A percentile compares a stretch with the other conserved stretches of the same genome.
Conservation (phyloP, 495 filamentous ascomycete species). For the Daldinia decipiens region DNA sequence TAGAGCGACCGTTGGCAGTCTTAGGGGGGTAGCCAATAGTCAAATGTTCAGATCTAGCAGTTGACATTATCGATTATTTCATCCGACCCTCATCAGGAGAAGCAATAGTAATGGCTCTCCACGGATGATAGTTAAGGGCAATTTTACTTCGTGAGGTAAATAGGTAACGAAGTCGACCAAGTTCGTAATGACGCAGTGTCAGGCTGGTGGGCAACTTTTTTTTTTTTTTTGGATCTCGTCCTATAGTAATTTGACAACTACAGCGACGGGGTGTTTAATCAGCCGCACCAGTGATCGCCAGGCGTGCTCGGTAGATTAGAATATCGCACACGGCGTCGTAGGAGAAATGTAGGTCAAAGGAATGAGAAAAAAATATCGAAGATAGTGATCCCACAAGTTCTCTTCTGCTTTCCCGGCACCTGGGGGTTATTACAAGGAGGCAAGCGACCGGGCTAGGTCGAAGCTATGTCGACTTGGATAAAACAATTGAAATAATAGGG, state of each 20-base stretch:
- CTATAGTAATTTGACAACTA: constrained; percentile 35
- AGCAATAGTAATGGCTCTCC: constrained; percentile 45
- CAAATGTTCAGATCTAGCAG: constrained; percentile 83
- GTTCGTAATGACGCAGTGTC: constrained; percentile 38
- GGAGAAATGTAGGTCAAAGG: constrained; percentile 33
- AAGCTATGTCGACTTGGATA: constrained; percentile 34
- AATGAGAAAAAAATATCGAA: constrained; percentile 37
- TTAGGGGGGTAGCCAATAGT: constrained; percentile 75
- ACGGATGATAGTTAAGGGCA: constrained; percentile 47
- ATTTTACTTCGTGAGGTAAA: constrained; percentile 34
- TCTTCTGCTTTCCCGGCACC: constrained; percentile 25
- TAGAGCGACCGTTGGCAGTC: constrained; percentile 70
- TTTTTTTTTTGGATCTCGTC: constrained; percentile 25
- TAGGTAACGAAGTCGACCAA: constrained; percentile 34
- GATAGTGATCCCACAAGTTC: constrained; percentile 34
- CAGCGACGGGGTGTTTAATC: constrained; percentile 30
- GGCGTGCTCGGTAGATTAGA: constrained; percentile 36
- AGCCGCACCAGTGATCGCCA: constrained; percentile 35
- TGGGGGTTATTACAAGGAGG: constrained; percentile 41
- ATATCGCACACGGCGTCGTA: constrained; percentile 34
- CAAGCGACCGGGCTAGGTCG: constrained; percentile 39
- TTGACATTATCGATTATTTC: constrained; percentile 92
- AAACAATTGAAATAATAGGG: constrained; percentile 31
- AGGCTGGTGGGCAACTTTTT: constrained; percentile 22
- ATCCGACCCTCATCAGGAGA: constrained; percentile 59